phyloP scores from a whole-genome alignment of 2,329 filamentous ascomycete species.

The Diaporthe destruens region DNA sequence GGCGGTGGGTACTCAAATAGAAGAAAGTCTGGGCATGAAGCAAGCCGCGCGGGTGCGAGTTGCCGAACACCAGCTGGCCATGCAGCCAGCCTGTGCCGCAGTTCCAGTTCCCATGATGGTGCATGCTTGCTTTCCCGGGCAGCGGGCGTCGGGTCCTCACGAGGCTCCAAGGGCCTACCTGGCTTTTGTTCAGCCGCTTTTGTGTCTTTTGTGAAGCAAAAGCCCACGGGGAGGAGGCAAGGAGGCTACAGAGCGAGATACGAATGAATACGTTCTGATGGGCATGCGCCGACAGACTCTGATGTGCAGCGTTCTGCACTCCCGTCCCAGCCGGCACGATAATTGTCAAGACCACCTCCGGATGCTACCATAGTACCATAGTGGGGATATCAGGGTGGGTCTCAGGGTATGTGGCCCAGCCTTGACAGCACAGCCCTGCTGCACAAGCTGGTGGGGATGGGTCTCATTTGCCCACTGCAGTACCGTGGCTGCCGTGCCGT shows the following conservation, averaged over 20 bases:
- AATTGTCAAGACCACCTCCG: not conserved
- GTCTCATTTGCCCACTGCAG: not conserved
- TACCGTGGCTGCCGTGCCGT: not conserved
- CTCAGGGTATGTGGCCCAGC: slow-evolving; percentile 2
- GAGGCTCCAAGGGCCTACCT: slow-evolving; percentile 12
- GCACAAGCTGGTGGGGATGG: slow-evolving; percentile 5
- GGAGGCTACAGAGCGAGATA: slow-evolving; percentile 13
- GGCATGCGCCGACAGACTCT: slow-evolving; percentile 2
- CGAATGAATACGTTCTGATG: slow-evolving; percentile 12
- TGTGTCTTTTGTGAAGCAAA: too few species aligned
- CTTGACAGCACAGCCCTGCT: slow-evolving; percentile 33
- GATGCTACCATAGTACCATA: slow-evolving; percentile 2
- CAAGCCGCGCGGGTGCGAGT: slow-evolving; percentile 29
- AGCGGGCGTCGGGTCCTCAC: not conserved
- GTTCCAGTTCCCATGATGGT: slow-evolving; percentile 18
- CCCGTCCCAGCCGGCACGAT: slow-evolving; percentile 15
- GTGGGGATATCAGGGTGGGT: not conserved
- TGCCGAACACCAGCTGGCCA: slow-evolving; percentile 23
- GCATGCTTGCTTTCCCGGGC: slow-evolving; percentile 3
- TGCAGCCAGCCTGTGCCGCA: slow-evolving; percentile 17
- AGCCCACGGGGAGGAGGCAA: not conserved
- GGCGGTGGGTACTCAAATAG: not conserved
- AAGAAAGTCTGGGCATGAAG: slow-evolving; percentile 16
- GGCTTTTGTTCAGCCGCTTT: slow-evolving; percentile 3
- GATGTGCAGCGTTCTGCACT: not conserved